Evolutionary conservation across 1,284 basidiomycete species (phyloP).

Genomic region (Sporisorium iseilematis-ciliati): DNA sequence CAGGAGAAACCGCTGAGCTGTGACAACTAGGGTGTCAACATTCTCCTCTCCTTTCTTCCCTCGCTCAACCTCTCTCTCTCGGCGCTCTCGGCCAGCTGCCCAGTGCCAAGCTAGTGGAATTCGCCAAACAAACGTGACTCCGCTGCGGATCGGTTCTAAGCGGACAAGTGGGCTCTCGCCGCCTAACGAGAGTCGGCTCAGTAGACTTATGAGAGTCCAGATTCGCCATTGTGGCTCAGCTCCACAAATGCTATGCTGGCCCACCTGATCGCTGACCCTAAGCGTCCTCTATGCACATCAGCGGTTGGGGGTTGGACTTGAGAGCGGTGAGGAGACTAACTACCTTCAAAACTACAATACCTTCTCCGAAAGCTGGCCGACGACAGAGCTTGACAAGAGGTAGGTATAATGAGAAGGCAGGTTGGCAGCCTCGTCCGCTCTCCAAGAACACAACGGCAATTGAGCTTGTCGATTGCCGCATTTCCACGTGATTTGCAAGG

Average conservation of each 20-base stretch:
- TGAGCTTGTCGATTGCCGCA: neutral
- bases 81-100: neutral
- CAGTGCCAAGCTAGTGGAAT: neutral
- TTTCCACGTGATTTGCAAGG: slow-evolving; percentile 3
- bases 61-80: neutral
- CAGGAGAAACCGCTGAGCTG: neutral
- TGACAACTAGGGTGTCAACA: neutral
- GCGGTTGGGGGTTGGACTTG: too few relatives aligned
- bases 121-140: neutral
- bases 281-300: too few relatives aligned
- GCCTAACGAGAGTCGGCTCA: neutral
- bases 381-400: neutral
- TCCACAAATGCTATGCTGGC: too few relatives aligned
- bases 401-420: neutral
- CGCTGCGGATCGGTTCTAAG: slow-evolving; percentile 1
- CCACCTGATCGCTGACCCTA: too few relatives aligned
- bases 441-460: neutral
- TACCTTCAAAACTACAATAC: too few relatives aligned
- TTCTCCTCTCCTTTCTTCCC: too few relatives aligned
- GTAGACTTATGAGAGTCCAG: too few relatives aligned
- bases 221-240: too few relatives aligned
- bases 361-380: neutral
- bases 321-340: too few relatives aligned
- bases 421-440: neutral
- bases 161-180: slow-evolving; percentile 2